A percentile compares a stretch with the other conserved stretches of the same genome.
These are phyloP conservation scores for Styphnolobium japonicum DNA, from an alignment of 306 rosid species.

Conservation along the genomic window DNA sequence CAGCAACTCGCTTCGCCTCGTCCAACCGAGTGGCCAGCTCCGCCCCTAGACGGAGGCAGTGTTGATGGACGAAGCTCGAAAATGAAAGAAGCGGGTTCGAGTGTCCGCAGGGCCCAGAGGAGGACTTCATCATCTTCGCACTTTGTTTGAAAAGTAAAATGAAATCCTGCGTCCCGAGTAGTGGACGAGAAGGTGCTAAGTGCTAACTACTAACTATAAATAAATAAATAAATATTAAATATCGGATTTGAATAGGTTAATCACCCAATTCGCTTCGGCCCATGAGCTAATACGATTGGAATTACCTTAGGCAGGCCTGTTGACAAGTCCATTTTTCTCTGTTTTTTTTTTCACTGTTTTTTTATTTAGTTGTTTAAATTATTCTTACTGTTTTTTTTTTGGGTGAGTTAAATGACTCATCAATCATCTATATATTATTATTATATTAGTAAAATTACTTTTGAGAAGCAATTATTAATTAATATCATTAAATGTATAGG, in stretches of 20 bases:
- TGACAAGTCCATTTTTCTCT: background rate
- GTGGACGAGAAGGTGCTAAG: background rate
- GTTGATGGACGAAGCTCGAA: conserved; percentile 67
- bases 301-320: too few species aligned
- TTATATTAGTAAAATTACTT: too few species aligned
- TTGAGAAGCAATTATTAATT: too few species aligned
- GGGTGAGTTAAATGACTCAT: too few species aligned
- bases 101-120: conserved; percentile 48
- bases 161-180: too few species aligned
- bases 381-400: too few species aligned
- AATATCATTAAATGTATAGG: too few species aligned
- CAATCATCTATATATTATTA: too few species aligned
- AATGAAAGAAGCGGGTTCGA: conserved; percentile 66
- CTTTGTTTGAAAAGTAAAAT: too few species aligned
- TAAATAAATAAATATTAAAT: too few species aligned
- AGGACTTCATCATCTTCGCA: conserved; percentile 30
- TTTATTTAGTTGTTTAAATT: too few species aligned
- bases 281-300: background rate
- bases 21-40: conserved; percentile 62
- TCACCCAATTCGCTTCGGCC: background rate
- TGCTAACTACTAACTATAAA: background rate
- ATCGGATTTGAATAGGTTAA: background rate
- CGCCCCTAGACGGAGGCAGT: conserved; percentile 58
- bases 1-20: conserved; percentile 57
- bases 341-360: too few species aligned